Percentiles rank a stretch among this genome's conserved stretches.
These are phyloP conservation scores for Spongispora temasekensis DNA, from an alignment of 1,284 basidiomycete genomes.

Conservation along the genomic window DNA sequence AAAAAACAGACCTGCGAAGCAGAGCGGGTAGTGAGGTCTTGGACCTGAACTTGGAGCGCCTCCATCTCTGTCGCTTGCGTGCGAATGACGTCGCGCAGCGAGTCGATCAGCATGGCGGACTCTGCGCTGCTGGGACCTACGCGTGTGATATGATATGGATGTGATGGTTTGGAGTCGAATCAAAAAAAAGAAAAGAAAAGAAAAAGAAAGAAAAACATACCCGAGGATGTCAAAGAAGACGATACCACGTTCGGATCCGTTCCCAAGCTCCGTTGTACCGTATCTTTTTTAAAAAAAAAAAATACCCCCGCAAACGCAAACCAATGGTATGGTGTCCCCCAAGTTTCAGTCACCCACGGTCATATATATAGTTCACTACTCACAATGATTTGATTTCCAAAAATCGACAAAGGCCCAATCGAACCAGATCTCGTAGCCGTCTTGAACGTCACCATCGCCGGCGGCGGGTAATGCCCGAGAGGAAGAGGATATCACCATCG, in stretches of 20 bases:
- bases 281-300: constrained; percentile 44
- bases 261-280: constrained; percentile 66
- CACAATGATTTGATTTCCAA: constrained; percentile 96
- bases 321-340: too few species aligned
- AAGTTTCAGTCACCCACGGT: too few species aligned
- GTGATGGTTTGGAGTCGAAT: too few species aligned
- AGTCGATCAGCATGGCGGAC: constrained; percentile 75
- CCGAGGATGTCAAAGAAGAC: constrained; percentile 49
- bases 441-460: constrained; percentile 38
- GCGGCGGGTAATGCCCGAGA: constrained; percentile 40
- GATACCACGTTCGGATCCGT: constrained; percentile 64
- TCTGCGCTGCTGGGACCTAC: constrained; percentile 75
- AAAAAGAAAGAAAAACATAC: constrained; percentile 36
- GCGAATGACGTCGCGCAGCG: constrained; percentile 78
- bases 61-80: constrained; percentile 80
- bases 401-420: constrained; percentile 99
- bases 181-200: neutral
- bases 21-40: constrained; percentile 37
- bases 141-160: neutral
- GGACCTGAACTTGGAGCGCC: constrained; percentile 55
- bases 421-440: constrained; percentile 91
- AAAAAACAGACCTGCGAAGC: constrained; percentile 41
- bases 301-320: neutral
- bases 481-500: constrained; percentile 38
- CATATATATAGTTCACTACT: too few species aligned